Evolutionary conservation across 2,329 filamentous ascomycete species (phyloP).

Genomic region (Corniculantispora saksenae): DNA sequence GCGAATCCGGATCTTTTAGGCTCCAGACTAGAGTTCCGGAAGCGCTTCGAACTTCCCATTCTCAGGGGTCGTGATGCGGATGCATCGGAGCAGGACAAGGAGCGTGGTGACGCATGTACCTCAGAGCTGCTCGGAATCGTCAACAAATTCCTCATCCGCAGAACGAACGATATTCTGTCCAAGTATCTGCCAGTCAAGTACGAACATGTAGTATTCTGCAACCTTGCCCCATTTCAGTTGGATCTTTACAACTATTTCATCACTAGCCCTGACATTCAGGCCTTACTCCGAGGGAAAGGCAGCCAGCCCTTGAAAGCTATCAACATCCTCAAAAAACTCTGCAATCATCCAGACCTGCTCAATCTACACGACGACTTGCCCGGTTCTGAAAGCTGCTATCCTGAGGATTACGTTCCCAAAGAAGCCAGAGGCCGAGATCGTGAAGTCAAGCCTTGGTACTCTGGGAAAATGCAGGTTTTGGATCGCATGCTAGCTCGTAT

Average conservation of each 20-base stretch:
- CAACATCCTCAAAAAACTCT: constrained; percentile 94
- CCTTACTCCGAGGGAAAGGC: constrained; percentile 86
- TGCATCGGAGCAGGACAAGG: constrained; percentile 77
- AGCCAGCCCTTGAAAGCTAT: constrained; percentile 97
- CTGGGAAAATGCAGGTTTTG: constrained; percentile 97
- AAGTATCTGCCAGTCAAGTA: constrained; percentile 99
- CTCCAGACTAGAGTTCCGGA: constrained; percentile 86
- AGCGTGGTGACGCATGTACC: constrained; percentile 81
- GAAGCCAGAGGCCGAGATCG: constrained; percentile 85
- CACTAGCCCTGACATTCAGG: constrained; percentile 91
- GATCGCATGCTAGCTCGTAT: constrained; percentile 97
- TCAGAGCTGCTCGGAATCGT: constrained; percentile 79
- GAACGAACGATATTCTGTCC: constrained; percentile 95
- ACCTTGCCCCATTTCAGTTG: constrained; percentile 87
- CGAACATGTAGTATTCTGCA: constrained; percentile 98
- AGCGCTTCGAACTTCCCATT: constrained; percentile 91
- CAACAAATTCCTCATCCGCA: constrained; percentile 97
- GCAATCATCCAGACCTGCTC: constrained; percentile 94
- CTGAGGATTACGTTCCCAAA: constrained; percentile 85
- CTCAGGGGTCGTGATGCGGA: constrained; percentile 87
- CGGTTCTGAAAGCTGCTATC: constrained; percentile 78
- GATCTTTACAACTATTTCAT: constrained; percentile 97
- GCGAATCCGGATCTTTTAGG: constrained; percentile 92
- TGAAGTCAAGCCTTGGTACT: constrained; percentile 93
- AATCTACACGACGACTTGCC: constrained; percentile 81